Evolutionary conservation across 208 protist species (phyloP), one percentile per base, ranked within the genome.

Genomic region (Acanthamoeba royreba): DNA sequence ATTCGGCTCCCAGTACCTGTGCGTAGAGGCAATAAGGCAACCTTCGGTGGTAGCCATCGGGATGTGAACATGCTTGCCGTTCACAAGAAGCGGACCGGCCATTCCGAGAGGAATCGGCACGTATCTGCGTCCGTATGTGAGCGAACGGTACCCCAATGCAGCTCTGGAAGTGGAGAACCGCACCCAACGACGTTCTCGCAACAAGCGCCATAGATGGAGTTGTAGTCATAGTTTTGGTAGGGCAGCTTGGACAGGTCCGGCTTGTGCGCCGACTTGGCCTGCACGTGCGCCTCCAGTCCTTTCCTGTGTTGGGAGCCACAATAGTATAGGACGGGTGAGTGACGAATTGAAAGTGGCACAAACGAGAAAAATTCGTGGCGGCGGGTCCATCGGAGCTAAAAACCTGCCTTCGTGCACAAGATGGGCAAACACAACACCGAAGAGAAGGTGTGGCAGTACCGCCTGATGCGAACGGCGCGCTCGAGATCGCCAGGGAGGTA

Each of bases 1-100:
- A 15, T 19, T 13, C 2, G 35, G 66, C 25, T 28, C 58, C n/a
- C 25, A 69, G 49, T 25, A 66, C 55, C 66, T 77, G 94, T 99
- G 97, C 25, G 98, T 99, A 74, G 97, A 98, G n/a, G 99, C 99
- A 33, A 99, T 94, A 22, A 99, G 97, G 25, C 97, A 97, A 47
- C 99, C 99, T 93, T 99, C 99, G 42, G 98, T 99, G 38, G 99
- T 99, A 11, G 99, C 99, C 98, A 99, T 99, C 19, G 99, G 99
- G 47, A 99, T 95, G 35, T 93, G 94, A 53, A 98, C 96, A 11
- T 97, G 86, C 87, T 98, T 96, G 9, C 98, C 98, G 94, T 99
- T 98, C 1, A 99, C 83, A 25, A 98, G 47, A 31, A 99, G 93
- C 49, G 99, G 99, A 1, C 99, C 99, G 22, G 98, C 98, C 63